Conservation (phyloP, 2,329 filamentous ascomycete genomes). For the Karstenula rhodostoma region DNA sequence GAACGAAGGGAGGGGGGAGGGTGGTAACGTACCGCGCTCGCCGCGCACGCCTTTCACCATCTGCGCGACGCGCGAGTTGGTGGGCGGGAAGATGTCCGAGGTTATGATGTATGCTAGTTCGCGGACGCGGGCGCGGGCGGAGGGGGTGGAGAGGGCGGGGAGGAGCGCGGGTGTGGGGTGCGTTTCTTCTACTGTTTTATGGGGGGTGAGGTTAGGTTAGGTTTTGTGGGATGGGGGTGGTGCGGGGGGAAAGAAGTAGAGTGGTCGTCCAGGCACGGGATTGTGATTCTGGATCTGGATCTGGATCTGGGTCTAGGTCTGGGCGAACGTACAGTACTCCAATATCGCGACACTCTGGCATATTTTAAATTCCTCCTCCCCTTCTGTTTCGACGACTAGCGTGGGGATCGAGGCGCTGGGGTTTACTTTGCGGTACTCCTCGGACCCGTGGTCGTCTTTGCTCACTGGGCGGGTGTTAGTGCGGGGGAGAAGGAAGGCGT, state of each 20-base stretch:
- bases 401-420: conserved; percentile 47
- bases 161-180: conserved; percentile 58
- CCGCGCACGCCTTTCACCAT: conserved; percentile 56
- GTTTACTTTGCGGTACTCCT: conserved; percentile 64
- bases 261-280: too few relatives aligned
- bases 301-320: too few relatives aligned
- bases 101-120: conserved; percentile 64
- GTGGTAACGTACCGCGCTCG: conserved; percentile 3
- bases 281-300: too few relatives aligned
- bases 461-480: conserved; percentile 39
- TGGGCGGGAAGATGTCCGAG: conserved; percentile 67
- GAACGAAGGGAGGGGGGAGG: too few relatives aligned
- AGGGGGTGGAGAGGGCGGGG: conserved; percentile 52
- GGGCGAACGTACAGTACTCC: conserved; percentile 60
- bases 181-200: conserved; percentile 63
- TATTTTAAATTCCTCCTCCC: conserved; percentile 50
- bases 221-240: too few relatives aligned
- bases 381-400: conserved; percentile 52
- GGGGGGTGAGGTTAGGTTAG: too few relatives aligned
- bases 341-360: conserved; percentile 64
- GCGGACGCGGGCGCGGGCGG: conserved; percentile 60
- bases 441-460: conserved; percentile 53
- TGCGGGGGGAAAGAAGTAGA: too few relatives aligned
- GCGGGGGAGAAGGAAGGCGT: too few relatives aligned
- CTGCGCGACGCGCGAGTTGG: conserved; percentile 64